A percentile compares a stretch with the other conserved stretches of the same genome.
These are phyloP conservation scores for Penicillium turbatum DNA, from an alignment of 495 filamentous ascomycete species.

Conservation along the genomic window DNA sequence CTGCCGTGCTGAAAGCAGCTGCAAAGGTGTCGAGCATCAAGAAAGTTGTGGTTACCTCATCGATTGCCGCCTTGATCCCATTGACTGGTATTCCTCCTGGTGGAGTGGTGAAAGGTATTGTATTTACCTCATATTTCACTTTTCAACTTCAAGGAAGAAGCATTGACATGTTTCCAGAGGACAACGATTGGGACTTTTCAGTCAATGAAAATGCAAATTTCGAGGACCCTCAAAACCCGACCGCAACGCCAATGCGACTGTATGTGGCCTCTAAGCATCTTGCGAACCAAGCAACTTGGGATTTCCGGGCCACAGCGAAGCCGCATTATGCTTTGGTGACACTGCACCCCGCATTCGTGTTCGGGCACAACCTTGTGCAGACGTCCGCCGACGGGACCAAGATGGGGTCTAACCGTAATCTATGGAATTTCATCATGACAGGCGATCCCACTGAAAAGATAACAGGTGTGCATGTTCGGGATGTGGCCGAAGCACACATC, in stretches of 20 bases:
- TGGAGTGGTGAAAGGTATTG: conserved; percentile 24
- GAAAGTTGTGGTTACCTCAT: conserved; percentile 36
- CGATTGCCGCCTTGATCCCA: conserved; percentile 29
- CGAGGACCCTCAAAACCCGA: conserved; percentile 8
- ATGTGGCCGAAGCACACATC: conserved; percentile 38
- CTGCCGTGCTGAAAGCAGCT: conserved; percentile 29
- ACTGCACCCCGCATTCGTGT: conserved; percentile 29
- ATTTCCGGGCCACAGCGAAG: conserved; percentile 18
- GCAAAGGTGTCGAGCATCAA: conserved; percentile 27
- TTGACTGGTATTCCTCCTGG: conserved; percentile 20
- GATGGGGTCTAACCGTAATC: conserved; percentile 15
- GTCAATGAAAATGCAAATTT: conserved; percentile 24
- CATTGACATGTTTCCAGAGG: conserved; percentile 16
- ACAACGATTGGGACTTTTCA: conserved; percentile 29
- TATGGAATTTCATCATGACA: conserved; percentile 20
- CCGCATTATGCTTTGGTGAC: conserved; percentile 29
- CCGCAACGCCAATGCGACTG: conserved; percentile 16
- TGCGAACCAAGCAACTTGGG: conserved; percentile 27
- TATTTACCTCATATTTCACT: neutral
- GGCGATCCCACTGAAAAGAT: conserved; percentile 5
- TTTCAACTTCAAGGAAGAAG: neutral
- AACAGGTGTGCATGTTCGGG: conserved; percentile 36
- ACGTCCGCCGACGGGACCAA: conserved; percentile 21
- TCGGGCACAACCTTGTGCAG: conserved; percentile 27
- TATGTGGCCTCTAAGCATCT: conserved; percentile 32